phyloP scores from a whole-genome alignment of 495 filamentous ascomycete genomes.

The Xylaria telfairii region DNA sequence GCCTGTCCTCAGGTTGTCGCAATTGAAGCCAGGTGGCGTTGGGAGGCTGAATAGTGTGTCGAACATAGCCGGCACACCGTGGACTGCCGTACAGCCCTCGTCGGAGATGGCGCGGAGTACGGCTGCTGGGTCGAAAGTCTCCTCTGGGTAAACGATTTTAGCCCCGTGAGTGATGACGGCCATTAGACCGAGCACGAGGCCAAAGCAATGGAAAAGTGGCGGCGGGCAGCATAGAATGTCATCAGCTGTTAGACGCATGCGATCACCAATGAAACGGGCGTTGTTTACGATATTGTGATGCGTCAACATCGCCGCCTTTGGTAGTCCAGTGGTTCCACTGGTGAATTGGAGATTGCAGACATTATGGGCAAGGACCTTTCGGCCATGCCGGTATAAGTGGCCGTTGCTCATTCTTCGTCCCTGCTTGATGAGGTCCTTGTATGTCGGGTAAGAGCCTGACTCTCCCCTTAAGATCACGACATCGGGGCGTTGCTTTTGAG shows the following conservation, averaged over 20 bases:
- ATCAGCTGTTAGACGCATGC: slow-evolving; percentile 66
- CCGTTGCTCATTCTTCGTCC: slow-evolving; percentile 44
- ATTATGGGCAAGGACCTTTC: slow-evolving; percentile 61
- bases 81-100: slow-evolving; percentile 71
- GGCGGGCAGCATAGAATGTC: slow-evolving; percentile 74
- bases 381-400: slow-evolving; percentile 42
- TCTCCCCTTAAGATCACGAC: slow-evolving; percentile 63
- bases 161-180: slow-evolving; percentile 70
- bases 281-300: slow-evolving; percentile 78
- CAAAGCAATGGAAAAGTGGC: slow-evolving; percentile 78
- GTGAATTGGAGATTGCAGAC: slow-evolving; percentile 77
- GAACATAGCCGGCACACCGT: slow-evolving; percentile 79
- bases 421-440: slow-evolving; percentile 54
- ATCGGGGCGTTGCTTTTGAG: slow-evolving; percentile 43
- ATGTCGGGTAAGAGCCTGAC: slow-evolving; percentile 57
- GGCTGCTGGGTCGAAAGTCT: slow-evolving; percentile 66
- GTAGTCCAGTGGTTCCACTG: slow-evolving; percentile 71
- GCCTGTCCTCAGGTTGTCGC: slow-evolving; percentile 66
- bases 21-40: slow-evolving; percentile 54
- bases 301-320: slow-evolving; percentile 78
- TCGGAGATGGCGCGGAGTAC: slow-evolving; percentile 64
- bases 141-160: slow-evolving; percentile 69
- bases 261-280: slow-evolving; percentile 70
- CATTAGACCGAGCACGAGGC: slow-evolving; percentile 72
- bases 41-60: slow-evolving; percentile 65